Percentiles rank a stretch among this genome's conserved stretches.
Evolutionary conservation across 1,284 basidiomycete species (phyloP).

Genomic region (Cronartium ribicola): DNA sequence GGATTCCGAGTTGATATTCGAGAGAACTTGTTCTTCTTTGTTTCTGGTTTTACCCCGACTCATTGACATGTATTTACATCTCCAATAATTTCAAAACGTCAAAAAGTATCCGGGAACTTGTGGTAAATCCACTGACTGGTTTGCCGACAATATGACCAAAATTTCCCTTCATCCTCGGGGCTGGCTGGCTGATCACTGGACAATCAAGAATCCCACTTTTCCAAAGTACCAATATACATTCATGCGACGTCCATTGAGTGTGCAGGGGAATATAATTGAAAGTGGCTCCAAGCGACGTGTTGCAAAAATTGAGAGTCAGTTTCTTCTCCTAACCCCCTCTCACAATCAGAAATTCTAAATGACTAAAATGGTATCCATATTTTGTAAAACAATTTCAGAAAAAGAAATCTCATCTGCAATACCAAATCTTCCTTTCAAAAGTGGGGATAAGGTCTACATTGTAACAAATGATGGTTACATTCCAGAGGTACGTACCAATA

Average conservation of each 20-base stretch:
- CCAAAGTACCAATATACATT: slow-evolving; percentile 13
- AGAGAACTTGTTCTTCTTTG: too few relatives aligned
- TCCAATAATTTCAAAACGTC: too few relatives aligned
- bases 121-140: slow-evolving; percentile 11
- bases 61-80: too few relatives aligned
- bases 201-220: slow-evolving; percentile 3
- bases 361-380: background rate
- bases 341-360: background rate
- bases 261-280: slow-evolving; percentile 15
- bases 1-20: too few relatives aligned
- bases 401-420: background rate
- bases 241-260: slow-evolving; percentile 7
- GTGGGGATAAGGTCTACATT: background rate
- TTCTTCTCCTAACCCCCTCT: background rate
- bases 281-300: slow-evolving; percentile 7
- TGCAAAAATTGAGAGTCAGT: slow-evolving; percentile 13
- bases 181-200: slow-evolving; percentile 24
- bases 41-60: too few relatives aligned
- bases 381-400: background rate
- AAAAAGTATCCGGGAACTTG: slow-evolving; percentile 8
- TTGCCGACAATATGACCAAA: slow-evolving; percentile 24
- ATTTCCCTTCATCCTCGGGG: slow-evolving; percentile 10
- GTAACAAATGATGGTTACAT: slow-evolving; percentile 4
- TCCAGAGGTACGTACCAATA: background rate
- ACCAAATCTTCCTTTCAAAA: slow-evolving; percentile 2